These are phyloP conservation scores for Gyromitra esculenta DNA, from an alignment of 2,329 filamentous ascomycete species.

Conservation along the genomic window DNA sequence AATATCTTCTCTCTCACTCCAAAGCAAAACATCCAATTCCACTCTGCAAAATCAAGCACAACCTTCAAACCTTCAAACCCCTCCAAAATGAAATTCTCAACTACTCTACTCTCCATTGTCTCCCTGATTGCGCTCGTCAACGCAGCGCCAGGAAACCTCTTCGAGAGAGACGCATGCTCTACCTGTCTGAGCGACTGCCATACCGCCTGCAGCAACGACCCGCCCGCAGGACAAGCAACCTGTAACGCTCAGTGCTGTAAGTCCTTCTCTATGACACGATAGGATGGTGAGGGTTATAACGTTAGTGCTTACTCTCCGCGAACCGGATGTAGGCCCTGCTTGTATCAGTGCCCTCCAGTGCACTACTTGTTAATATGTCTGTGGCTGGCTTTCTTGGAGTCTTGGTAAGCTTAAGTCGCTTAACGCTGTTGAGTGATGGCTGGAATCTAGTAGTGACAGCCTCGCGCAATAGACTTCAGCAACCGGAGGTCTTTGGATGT, in stretches of 20 bases:
- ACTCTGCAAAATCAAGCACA: not conserved
- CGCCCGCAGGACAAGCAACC: not conserved
- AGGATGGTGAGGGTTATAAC: no score
- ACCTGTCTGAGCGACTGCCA: not conserved
- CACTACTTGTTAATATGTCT: no score
- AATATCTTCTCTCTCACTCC: not conserved
- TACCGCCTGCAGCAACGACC: not conserved
- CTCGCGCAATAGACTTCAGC: no score
- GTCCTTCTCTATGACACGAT: not conserved
- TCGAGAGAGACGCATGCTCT: not conserved
- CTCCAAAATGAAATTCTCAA: not conserved
- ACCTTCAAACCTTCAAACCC: not conserved
- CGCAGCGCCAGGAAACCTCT: not conserved
- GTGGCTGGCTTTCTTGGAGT: no score
- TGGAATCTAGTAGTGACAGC: no score
- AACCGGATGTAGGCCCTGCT: no score
- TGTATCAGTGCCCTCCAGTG: no score
- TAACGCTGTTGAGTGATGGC: no score
- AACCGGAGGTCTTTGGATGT: no score
- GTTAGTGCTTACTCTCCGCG: no score
- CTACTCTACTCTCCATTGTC: not conserved
- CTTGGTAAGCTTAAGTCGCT: no score
- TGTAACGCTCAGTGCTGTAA: not conserved
- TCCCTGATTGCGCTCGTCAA: not conserved
- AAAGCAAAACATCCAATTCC: not conserved